These are phyloP conservation scores for Fusarium liriodendri DNA, from an alignment of 2,329 filamentous ascomycete species.

Conservation along the genomic window DNA sequence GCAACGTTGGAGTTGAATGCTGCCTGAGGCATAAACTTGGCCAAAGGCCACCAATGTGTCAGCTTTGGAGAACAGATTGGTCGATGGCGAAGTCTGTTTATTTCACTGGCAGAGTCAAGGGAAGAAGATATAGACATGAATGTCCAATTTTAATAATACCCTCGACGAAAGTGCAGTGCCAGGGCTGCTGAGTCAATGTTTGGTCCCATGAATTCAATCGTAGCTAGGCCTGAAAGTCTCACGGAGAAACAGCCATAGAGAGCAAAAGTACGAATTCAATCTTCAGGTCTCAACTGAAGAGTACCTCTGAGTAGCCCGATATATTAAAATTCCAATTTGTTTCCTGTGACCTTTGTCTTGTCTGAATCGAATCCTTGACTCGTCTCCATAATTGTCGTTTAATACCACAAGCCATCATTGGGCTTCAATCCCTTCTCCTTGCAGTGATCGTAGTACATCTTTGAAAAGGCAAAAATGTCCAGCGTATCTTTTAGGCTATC, in stretches of 20 bases:
- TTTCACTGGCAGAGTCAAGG: too few relatives aligned
- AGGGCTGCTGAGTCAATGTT: too few relatives aligned
- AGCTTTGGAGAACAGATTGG: background rate
- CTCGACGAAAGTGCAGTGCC: too few relatives aligned
- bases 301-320: background rate
- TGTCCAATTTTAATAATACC: too few relatives aligned
- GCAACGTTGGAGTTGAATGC: background rate
- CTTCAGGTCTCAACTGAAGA: background rate
- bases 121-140: too few relatives aligned
- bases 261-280: background rate
- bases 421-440: slow-evolving; percentile 31
- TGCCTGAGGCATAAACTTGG: background rate
- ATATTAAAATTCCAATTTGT: too few relatives aligned
- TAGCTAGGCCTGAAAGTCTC: background rate
- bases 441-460: slow-evolving; percentile 33
- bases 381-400: too few relatives aligned
- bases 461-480: slow-evolving; percentile 39
- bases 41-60: background rate
- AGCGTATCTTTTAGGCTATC: slow-evolving; percentile 37
- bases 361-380: too few relatives aligned
- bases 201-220: too few relatives aligned
- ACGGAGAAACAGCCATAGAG: background rate
- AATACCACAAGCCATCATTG: slow-evolving; percentile 26
- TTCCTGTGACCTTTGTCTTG: too few relatives aligned
- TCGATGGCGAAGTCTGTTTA: too few relatives aligned